A percentile compares a stretch with the other conserved stretches of the same genome.
Evolutionary conservation across 768 basidiomycete species (phyloP).

Genomic region (Nidula microcarpa): DNA sequence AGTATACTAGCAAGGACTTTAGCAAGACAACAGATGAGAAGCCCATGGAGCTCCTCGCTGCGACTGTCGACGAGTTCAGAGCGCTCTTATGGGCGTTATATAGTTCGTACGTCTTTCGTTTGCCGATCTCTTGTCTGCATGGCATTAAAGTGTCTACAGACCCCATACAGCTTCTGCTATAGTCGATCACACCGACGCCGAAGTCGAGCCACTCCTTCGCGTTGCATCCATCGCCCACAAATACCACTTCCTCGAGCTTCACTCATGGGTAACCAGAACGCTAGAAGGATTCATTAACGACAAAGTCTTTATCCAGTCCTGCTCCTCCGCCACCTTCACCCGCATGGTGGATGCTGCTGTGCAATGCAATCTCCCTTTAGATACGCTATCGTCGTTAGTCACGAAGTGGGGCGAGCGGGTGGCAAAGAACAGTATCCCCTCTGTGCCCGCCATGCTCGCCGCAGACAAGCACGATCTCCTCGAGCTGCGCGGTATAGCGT

Average conservation of each 20-base stretch:
- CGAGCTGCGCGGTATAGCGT: slow-evolving; percentile 30
- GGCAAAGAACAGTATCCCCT: slow-evolving; percentile 21
- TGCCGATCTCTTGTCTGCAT: neutral
- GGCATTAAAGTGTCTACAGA: neutral
- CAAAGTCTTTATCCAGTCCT: slow-evolving; percentile 24
- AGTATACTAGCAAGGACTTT: slow-evolving; percentile 5
- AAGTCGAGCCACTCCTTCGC: slow-evolving; percentile 35
- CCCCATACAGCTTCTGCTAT: slow-evolving; percentile 5
- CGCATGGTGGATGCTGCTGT: slow-evolving; percentile 22
- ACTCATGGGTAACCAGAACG: slow-evolving; percentile 39
- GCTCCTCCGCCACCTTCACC: slow-evolving; percentile 29
- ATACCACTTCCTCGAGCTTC: slow-evolving; percentile 42
- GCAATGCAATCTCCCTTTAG: slow-evolving; percentile 11
- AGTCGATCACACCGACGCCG: slow-evolving; percentile 22
- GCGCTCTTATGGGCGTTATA: slow-evolving; percentile 53
- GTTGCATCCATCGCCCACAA: slow-evolving; percentile 47
- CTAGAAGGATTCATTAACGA: slow-evolving; percentile 22
- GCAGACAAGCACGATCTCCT: slow-evolving; percentile 27
- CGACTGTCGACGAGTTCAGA: slow-evolving; percentile 43
- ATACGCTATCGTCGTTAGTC: slow-evolving; percentile 17
- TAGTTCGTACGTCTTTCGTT: slow-evolving; percentile 36
- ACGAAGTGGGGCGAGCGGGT: slow-evolving; percentile 28
- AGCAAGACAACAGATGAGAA: slow-evolving; percentile 18
- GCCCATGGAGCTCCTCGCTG: slow-evolving; percentile 41
- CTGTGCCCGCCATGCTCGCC: slow-evolving; percentile 32